A percentile compares a stretch with the other conserved stretches of the same genome.
Conservation (phyloP, 257 asterid genomes). For the Paraleonurus japonicus region DNA sequence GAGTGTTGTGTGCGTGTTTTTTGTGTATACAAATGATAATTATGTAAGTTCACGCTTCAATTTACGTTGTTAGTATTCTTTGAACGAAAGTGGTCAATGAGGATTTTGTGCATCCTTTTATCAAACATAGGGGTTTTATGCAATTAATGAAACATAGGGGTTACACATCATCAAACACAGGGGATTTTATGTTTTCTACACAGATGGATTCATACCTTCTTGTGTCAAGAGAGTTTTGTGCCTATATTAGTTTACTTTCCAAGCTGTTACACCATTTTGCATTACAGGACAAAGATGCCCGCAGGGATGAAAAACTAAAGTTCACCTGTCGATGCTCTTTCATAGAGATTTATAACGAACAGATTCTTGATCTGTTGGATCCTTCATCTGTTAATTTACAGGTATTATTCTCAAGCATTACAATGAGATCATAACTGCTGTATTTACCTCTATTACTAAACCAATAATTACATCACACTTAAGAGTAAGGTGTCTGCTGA, state of each 20-base stretch:
- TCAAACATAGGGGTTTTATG: too few species aligned
- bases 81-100: too few species aligned
- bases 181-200: too few species aligned
- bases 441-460: not conserved
- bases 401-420: constrained; percentile 41
- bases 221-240: constrained; percentile 10
- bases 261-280: constrained; percentile 15
- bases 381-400: constrained; percentile 83
- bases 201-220: not conserved
- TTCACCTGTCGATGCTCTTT: constrained; percentile 89
- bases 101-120: too few species aligned
- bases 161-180: too few species aligned
- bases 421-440: not conserved
- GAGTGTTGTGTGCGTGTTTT: too few species aligned
- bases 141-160: too few species aligned
- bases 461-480: not conserved
- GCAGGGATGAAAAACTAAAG: constrained; percentile 82
- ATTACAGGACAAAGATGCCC: constrained; percentile 83
- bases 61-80: too few species aligned
- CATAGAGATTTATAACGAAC: constrained; percentile 93
- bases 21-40: too few species aligned
- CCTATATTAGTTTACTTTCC: not conserved
- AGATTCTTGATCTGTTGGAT: constrained; percentile 87
- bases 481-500: constrained; percentile 4
- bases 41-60: too few species aligned